phyloP scores from a whole-genome alignment of 108 stramenopile species.

The Nannochloropsis granulata region DNA sequence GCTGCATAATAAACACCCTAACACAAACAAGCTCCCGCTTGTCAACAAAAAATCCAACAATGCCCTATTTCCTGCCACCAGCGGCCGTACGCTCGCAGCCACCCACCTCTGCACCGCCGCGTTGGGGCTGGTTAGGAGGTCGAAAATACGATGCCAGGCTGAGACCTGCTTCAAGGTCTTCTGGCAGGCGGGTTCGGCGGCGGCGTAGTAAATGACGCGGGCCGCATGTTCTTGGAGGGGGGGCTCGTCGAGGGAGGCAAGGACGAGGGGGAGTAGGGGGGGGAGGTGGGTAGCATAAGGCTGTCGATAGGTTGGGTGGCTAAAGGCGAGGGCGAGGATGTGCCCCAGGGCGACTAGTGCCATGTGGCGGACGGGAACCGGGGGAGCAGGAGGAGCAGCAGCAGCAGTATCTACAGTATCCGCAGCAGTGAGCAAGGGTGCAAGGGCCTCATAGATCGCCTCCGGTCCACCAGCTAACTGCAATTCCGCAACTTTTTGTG shows the following conservation, averaged over 20 bases:
- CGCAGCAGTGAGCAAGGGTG: background rate
- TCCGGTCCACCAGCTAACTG: background rate
- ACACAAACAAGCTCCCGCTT: background rate
- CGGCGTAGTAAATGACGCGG: background rate
- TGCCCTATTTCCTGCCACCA: background rate
- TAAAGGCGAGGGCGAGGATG: background rate
- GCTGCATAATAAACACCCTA: background rate
- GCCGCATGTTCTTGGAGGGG: background rate
- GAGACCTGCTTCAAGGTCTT: background rate
- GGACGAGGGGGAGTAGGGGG: background rate
- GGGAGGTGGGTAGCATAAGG: background rate
- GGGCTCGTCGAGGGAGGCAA: background rate
- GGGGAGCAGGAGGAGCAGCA: background rate
- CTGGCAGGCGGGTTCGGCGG: background rate
- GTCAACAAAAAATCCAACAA: background rate
- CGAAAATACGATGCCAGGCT: background rate
- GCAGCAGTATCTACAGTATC: background rate
- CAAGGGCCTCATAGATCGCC: background rate
- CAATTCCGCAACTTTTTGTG: background rate
- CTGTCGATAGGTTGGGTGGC: background rate
- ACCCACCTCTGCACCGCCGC: background rate
- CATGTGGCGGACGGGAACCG: background rate
- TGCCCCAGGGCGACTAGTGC: background rate
- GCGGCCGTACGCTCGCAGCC: background rate
- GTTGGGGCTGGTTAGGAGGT: background rate